These are phyloP conservation scores for Monilinia vaccinii-corymbosi DNA, from an alignment of 2,329 filamentous ascomycete genomes.

Conservation along the genomic window DNA sequence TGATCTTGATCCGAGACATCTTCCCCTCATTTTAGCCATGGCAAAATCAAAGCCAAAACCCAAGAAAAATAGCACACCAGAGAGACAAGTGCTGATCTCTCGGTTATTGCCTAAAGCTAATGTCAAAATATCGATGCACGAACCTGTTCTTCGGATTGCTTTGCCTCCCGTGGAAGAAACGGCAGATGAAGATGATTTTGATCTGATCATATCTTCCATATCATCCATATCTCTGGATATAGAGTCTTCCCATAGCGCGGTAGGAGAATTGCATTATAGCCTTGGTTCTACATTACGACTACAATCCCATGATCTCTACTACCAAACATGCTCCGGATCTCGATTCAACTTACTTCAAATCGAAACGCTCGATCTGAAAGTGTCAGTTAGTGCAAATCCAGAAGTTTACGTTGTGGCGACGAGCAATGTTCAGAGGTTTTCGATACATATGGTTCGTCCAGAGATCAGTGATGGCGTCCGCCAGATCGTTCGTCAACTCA, in stretches of 20 bases:
- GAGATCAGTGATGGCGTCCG: conserved; percentile 90
- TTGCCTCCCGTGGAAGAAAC: conserved; percentile 66
- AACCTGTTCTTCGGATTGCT: conserved; percentile 85
- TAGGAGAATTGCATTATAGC: conserved; percentile 79
- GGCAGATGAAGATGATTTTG: conserved; percentile 70
- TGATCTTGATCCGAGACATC: conserved; percentile 83
- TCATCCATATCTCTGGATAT: conserved; percentile 89
- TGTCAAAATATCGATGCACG: conserved; percentile 93
- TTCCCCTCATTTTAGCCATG: conserved; percentile 75
- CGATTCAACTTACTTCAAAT: conserved; percentile 82
- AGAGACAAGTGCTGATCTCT: conserved; percentile 65
- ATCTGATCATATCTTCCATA: conserved; percentile 88
- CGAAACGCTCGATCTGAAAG: conserved; percentile 79
- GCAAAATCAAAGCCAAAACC: conserved; percentile 47
- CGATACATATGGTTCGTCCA: conserved; percentile 78
- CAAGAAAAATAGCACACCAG: conserved; percentile 36
- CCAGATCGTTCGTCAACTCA: conserved; percentile 80
- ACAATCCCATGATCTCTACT: conserved; percentile 83
- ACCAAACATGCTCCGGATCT: conserved; percentile 75
- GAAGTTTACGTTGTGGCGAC: conserved; percentile 74
- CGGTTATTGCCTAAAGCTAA: conserved; percentile 87
- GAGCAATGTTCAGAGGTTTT: conserved; percentile 77
- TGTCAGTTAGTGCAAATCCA: conserved; percentile 75
- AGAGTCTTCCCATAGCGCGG: conserved; percentile 87
- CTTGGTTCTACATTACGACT: conserved; percentile 73